Evolutionary conservation across 345 rosid species (phyloP), one percentile per base, ranked within the genome.

Genomic region (Punica granatum): DNA sequence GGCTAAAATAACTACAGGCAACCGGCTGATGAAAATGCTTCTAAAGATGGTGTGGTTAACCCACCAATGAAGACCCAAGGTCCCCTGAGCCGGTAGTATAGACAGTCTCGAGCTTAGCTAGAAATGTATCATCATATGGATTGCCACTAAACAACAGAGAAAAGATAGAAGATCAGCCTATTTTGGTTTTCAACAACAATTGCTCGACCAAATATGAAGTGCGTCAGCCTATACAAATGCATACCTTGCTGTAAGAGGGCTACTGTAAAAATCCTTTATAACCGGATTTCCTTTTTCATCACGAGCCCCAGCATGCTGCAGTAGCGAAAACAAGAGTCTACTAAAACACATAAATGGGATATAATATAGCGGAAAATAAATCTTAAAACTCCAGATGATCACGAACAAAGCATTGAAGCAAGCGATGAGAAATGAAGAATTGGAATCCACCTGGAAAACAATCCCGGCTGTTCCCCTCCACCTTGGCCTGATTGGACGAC

Each of bases 171-270:
- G 35, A 69, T 68, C 64, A 62, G 63, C 68, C 73, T 42, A 60
- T 59, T 71, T 54, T 41, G 58, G 28, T 7, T n/a, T n/a, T 6
- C 30, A 13, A 56, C 6, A 11, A 30, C 34, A 56, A 56, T 58
- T 33, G 32, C 67, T 54, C 35, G 51, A 36, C 64, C 34, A 48
- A 61, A 65, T 44, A 41, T 56, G 6, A 15, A 64, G 31, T 56
- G 18, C 26, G 70, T 69, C 8, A 64, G 60, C 68, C 68, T 60
- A 54, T 67, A 42, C 1, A 37, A 44, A 70, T 63, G 53, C 56
- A 64, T 75, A 91, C 97, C 98, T 94, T 60, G 97, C 99, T 19
- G 99, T 88, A 60, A 94, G 88, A 67, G 99, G 96, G 73, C 96
- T 90, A 75, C 85, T 77, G 67, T 78, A 91, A 72, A 76, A 80